A percentile compares a stretch with the other conserved stretches of the same genome.
Conservation (phyloP, 805 yeast genomes). For the Candida manassasensis region DNA sequence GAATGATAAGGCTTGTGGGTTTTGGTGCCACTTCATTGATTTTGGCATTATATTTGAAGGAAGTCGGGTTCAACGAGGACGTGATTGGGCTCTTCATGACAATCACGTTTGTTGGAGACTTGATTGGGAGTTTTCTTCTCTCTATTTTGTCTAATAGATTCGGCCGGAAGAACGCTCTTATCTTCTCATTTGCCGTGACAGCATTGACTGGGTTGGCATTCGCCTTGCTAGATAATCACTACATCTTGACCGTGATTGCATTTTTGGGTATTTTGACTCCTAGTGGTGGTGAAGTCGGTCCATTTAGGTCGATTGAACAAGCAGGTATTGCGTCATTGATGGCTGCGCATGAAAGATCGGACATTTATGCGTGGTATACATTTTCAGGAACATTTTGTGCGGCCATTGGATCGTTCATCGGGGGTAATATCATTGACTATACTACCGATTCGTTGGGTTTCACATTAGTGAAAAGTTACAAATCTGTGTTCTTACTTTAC, state of each 20-base stretch:
- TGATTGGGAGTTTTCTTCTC: slow-evolving; percentile 42
- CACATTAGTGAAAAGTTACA: slow-evolving; percentile 22
- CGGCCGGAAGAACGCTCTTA: slow-evolving; percentile 42
- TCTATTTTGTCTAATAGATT: slow-evolving; percentile 43
- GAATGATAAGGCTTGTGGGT: slow-evolving; percentile 32
- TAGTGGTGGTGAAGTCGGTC: slow-evolving; percentile 57
- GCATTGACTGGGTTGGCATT: slow-evolving; percentile 40
- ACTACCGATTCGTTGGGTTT: slow-evolving; percentile 12
- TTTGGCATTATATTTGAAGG: slow-evolving; percentile 42
- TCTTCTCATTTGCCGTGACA: slow-evolving; percentile 39
- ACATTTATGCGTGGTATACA: slow-evolving; percentile 55
- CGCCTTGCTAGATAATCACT: slow-evolving; percentile 25
- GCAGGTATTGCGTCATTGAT: slow-evolving; percentile 46
- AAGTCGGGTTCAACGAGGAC: slow-evolving; percentile 37
- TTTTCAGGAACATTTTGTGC: slow-evolving; percentile 45
- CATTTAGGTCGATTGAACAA: slow-evolving; percentile 55
- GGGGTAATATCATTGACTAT: slow-evolving; percentile 29
- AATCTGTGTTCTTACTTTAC: slow-evolving; percentile 23
- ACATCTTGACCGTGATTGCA: slow-evolving; percentile 33
- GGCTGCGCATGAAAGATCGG: slow-evolving; percentile 40
- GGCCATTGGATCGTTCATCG: slow-evolving; percentile 42
- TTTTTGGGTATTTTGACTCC: slow-evolving; percentile 53
- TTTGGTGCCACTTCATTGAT: slow-evolving; percentile 37
- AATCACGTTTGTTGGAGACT: slow-evolving; percentile 46
- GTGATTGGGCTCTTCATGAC: slow-evolving; percentile 48